These are phyloP conservation scores for Eimeria acervulina DNA, from an alignment of 169 alveolate species.

Conservation along the genomic window DNA sequence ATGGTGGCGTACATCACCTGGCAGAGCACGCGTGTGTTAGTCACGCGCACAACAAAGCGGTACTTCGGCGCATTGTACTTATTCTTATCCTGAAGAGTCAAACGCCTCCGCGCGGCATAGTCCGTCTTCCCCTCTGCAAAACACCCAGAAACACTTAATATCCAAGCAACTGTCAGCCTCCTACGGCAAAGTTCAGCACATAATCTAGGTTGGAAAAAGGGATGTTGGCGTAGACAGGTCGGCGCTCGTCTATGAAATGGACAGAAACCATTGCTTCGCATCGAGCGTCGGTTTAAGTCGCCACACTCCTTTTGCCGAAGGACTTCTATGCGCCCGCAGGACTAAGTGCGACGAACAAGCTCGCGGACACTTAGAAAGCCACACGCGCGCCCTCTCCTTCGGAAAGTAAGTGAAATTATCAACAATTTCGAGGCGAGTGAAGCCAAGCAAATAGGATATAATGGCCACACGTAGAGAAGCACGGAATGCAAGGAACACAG, in stretches of 20 bases:
- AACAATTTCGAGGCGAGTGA: not conserved
- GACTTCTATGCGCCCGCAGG: conserved; percentile 31
- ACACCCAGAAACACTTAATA: not conserved
- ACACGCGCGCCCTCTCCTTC: conserved; percentile 11
- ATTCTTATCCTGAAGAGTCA: conserved; percentile 98
- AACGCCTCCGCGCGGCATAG: conserved; percentile 98
- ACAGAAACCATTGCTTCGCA: not conserved
- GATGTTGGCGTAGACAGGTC: conserved; percentile 76
- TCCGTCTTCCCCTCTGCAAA: conserved; percentile 99
- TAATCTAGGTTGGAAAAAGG: not conserved
- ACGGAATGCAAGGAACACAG: no score
- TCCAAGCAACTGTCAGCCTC: no score
- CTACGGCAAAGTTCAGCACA: not conserved
- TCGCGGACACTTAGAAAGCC: conserved; percentile 26
- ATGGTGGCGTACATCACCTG: conserved; percentile 98
- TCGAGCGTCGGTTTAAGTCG: conserved; percentile 69
- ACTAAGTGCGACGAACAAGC: conserved; percentile 1
- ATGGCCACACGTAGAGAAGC: no score
- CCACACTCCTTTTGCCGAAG: conserved; percentile 51
- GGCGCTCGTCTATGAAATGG: conserved; percentile 18
- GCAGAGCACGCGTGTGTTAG: conserved; percentile 97
- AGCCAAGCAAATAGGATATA: not conserved
- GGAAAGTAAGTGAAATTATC: not conserved
- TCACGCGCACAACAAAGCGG: conserved; percentile 99
- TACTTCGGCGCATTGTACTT: conserved; percentile 99